Evolutionary conservation across 345 rosid genomes (phyloP), one percentile per base, ranked within the genome.

Genomic region (Eucalyptus coolabah): DNA sequence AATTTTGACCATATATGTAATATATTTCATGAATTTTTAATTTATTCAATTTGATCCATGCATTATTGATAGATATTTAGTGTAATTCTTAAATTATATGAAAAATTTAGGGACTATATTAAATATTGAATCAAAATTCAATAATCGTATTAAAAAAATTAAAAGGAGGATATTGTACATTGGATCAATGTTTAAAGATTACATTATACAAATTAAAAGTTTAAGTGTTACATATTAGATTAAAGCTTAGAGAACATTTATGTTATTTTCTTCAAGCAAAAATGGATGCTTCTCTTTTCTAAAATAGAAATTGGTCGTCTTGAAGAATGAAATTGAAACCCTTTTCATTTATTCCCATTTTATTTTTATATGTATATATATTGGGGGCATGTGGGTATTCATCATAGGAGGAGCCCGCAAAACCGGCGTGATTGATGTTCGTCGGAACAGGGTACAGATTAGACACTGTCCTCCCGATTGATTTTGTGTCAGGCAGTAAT

Each of bases 11-110:
- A 5, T 8, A 67, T 3, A 16, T 32, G 12, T 5, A 32, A 17
- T 17, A 6, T 32, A 1, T 1, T 67, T 17, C 1, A 0, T 2
- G 0, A 17, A 32, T 17, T 32, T 69, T 32, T 4, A 69, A 32
- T 69, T 69, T 69, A 18, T 32, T 69, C 0, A 10, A 69, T 69
- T 17, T 69, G 12, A 4, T 69, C 4, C 1, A 4, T 32, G 1
- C 10, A 67, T 1, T 69, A 32, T 9, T 69, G 23, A 1, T 32
- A 32, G 8, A 65, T 65, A 15, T 30, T 7, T 32, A n/a, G 5
- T 15, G 0, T 30, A 15, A 7, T 12, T 4, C 6, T 14, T n/a
- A 67, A n/a, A n/a, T 6, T 32, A 67, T 32, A 17, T 32, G 23
- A 32, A 13, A 69, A 9, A 2, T 34, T 69, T 19, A 34, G 1